Evolutionary conservation across 129 eudicot genomes (phyloP).

Genomic region (Pulicaria dysenterica): DNA sequence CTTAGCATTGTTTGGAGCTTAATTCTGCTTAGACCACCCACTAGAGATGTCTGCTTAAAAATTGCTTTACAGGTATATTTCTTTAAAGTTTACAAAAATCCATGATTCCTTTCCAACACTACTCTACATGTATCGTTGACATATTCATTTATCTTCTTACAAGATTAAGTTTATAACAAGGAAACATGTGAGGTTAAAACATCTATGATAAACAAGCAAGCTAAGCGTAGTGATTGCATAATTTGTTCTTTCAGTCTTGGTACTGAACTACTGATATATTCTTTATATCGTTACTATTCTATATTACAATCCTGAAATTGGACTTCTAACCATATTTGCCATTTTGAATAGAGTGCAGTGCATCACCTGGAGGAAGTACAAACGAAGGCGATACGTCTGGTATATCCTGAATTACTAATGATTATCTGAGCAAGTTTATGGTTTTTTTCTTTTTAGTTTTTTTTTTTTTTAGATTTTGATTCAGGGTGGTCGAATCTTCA

Average conservation of each 20-base stretch:
- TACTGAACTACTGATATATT: no score
- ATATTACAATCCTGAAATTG: not conserved
- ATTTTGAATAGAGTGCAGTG: slow-evolving; percentile 72
- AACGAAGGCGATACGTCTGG: slow-evolving; percentile 97
- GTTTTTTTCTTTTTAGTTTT: not conserved
- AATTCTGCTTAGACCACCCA: slow-evolving; percentile 82
- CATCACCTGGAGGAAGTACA: slow-evolving; percentile 98
- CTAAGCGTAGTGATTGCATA: not conserved
- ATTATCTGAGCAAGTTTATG: slow-evolving; percentile 8
- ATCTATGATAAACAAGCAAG: not conserved
- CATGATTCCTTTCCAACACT: not conserved
- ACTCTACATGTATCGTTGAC: not conserved
- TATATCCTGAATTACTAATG: slow-evolving; percentile 35
- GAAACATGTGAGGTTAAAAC: not conserved
- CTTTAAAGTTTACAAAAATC: not conserved
- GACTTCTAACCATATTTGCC: slow-evolving; percentile 30
- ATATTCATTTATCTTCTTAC: not conserved
- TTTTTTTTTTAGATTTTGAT: slow-evolving; percentile 11
- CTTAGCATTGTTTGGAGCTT: slow-evolving; percentile 92
- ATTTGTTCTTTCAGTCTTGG: not conserved
- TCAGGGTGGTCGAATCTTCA: slow-evolving; percentile 26
- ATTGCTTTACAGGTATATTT: slow-evolving; percentile 78
- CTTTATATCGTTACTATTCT: no score
- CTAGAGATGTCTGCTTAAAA: slow-evolving; percentile 70
- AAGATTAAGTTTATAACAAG: not conserved